A percentile compares a stretch with the other conserved stretches of the same genome.
Evolutionary conservation across 108 stramenopile species (phyloP).

Genomic region (Pseudonitzschia delicatissima): DNA sequence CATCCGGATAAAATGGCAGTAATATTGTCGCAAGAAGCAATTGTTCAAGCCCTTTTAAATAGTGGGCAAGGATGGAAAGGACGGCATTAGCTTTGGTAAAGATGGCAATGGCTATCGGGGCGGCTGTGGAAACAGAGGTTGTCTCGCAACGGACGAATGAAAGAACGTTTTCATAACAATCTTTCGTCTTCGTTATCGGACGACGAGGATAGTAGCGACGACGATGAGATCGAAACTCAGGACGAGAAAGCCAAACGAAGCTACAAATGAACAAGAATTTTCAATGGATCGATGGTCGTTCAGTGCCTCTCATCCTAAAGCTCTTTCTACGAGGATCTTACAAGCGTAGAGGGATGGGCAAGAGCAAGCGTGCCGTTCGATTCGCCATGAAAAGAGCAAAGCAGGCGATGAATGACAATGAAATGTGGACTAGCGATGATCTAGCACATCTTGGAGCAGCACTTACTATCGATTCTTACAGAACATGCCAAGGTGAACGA

Average conservation of each 20-base stretch:
- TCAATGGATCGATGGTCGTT: constrained; percentile 45
- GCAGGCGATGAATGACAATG: constrained; percentile 40
- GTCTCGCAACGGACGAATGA: constrained; percentile 67
- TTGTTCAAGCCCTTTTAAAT: constrained; percentile 44
- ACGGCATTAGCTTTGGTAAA: constrained; percentile 54
- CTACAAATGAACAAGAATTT: constrained; percentile 19
- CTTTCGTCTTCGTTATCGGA: neutral
- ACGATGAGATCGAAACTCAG: constrained; percentile 12
- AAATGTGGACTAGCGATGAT: constrained; percentile 63
- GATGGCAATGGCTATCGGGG: constrained; percentile 60
- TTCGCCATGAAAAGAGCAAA: constrained; percentile 47
- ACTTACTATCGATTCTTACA: constrained; percentile 69
- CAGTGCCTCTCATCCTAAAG: constrained; percentile 50
- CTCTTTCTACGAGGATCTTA: constrained; percentile 54
- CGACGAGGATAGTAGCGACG: neutral
- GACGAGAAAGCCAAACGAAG: too few relatives aligned
- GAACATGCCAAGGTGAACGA: constrained; percentile 48
- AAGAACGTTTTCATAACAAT: constrained; percentile 42
- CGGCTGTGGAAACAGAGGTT: constrained; percentile 82
- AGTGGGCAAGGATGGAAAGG: constrained; percentile 26
- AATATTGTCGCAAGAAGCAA: constrained; percentile 76
- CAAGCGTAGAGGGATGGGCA: constrained; percentile 44
- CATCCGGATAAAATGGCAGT: constrained; percentile 88
- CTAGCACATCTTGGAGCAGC: constrained; percentile 81
- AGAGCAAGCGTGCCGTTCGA: constrained; percentile 27